Evolutionary conservation across 768 basidiomycete species (phyloP).

Genomic region (Trametes cubensis): DNA sequence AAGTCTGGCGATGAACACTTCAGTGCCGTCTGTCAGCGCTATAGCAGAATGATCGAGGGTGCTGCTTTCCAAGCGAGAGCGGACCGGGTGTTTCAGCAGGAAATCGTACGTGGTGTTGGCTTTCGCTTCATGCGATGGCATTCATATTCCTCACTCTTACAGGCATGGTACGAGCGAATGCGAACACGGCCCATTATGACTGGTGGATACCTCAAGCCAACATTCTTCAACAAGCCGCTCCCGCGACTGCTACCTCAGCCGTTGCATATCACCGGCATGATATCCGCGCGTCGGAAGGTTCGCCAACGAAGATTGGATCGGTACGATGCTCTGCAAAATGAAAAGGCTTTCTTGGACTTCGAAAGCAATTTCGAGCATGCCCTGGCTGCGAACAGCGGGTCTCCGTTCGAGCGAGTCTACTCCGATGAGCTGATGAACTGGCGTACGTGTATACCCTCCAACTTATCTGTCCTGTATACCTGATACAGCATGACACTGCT

Average conservation of each 20-base stretch:
- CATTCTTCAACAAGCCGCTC: slow-evolving; percentile 66
- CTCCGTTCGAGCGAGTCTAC: slow-evolving; percentile 29
- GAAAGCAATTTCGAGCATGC: slow-evolving; percentile 45
- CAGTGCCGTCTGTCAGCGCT: slow-evolving; percentile 54
- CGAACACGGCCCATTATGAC: slow-evolving; percentile 69
- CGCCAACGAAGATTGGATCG: slow-evolving; percentile 48
- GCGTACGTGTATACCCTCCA: slow-evolving; percentile 42
- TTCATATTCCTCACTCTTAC: slow-evolving; percentile 1
- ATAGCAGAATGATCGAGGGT: slow-evolving; percentile 56
- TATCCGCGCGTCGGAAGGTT: slow-evolving; percentile 48
- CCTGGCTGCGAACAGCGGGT: slow-evolving; percentile 21
- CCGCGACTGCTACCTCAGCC: slow-evolving; percentile 86
- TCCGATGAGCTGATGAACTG: slow-evolving; percentile 34
- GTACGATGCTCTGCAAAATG: slow-evolving; percentile 24
- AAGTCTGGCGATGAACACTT: slow-evolving; percentile 52
- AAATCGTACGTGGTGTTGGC: slow-evolving; percentile 49
- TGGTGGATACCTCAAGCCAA: slow-evolving; percentile 65
- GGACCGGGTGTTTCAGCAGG: slow-evolving; percentile 50
- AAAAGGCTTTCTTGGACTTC: slow-evolving; percentile 36
- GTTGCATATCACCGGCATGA: slow-evolving; percentile 67
- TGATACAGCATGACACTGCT: neutral
- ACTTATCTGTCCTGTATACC: no score
- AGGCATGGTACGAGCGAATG: slow-evolving; percentile 61
- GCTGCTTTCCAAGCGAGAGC: slow-evolving; percentile 52
- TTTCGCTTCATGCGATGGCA: neutral